These are phyloP conservation scores for Malassezia psittaci DNA, from an alignment of 1,284 basidiomycete genomes.

Conservation along the genomic window DNA sequence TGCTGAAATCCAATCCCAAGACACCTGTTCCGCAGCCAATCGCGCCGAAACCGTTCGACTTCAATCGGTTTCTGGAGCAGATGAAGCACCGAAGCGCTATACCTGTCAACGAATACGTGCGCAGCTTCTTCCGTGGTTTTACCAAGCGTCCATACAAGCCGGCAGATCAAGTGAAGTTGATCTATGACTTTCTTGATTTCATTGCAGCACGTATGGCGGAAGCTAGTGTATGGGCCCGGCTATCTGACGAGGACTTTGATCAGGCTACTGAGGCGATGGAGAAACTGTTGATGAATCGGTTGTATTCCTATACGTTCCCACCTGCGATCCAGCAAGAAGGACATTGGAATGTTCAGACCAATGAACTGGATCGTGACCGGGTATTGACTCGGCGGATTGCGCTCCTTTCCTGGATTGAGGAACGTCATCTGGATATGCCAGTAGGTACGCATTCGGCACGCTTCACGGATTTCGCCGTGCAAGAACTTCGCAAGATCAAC, in stretches of 20 bases:
- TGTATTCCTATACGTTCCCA: slow-evolving; percentile 55
- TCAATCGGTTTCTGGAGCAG: slow-evolving; percentile 47
- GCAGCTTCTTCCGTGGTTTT: slow-evolving; percentile 45
- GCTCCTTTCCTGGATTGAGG: slow-evolving; percentile 79
- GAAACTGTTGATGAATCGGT: slow-evolving; percentile 95
- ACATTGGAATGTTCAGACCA: slow-evolving; percentile 55
- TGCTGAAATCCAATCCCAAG: not conserved
- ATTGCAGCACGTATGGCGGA: slow-evolving; percentile 41
- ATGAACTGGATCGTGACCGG: slow-evolving; percentile 87
- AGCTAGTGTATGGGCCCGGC: slow-evolving; percentile 32
- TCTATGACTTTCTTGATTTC: slow-evolving; percentile 47
- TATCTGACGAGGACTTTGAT: slow-evolving; percentile 72
- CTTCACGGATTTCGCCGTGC: slow-evolving; percentile 85
- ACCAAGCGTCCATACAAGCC: slow-evolving; percentile 45
- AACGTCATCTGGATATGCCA: slow-evolving; percentile 67
- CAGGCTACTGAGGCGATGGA: slow-evolving; percentile 98
- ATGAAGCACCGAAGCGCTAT: slow-evolving; percentile 43
- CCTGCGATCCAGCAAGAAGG: slow-evolving; percentile 43
- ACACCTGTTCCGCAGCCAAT: not conserved
- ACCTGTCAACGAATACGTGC: slow-evolving; percentile 43
- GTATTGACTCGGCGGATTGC: slow-evolving; percentile 81
- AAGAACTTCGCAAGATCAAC: slow-evolving; percentile 81
- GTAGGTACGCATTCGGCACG: slow-evolving; percentile 54
- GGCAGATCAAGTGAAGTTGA: slow-evolving; percentile 44
- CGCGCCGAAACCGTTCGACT: slow-evolving; percentile 34